Evolutionary conservation across 164 flowering plant species (phyloP), one percentile per base, ranked within the genome.

Genomic region (Aristolochia californica): DNA sequence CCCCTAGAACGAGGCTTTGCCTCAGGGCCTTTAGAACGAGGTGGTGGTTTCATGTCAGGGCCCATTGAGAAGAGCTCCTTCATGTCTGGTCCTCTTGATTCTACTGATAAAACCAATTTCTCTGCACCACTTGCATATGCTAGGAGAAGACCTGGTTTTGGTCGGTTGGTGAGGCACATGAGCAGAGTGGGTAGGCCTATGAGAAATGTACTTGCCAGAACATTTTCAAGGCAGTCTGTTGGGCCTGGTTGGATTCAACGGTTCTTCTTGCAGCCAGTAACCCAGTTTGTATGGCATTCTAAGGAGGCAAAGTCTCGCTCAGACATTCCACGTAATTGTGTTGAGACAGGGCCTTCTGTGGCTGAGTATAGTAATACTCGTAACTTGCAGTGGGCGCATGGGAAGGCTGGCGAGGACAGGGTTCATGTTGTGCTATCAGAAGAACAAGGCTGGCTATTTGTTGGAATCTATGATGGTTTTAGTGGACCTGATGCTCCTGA

Each of bases 51-150:
- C 54, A 74, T 77, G 80, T 82, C 87, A 8, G 75, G 87, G 56
- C 87, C 87, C 13, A 72, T 79, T 16, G 81, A 82, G 59, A 74
- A 67, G 68, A 81, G 82, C 16, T 70, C 27, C 16, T 60, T 72
- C 56, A 71, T 83, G 79, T 82, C 87, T 0, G 87, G 87, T 30
- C 87, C 87, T 55, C 65, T 78, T 23, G 84, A 76, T 55, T 62
- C 63, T 45, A 61, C 72, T 15, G 87, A 75, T 22, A 74, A 72
- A 59, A 54, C 77, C 49, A 76, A 74, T 68, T 82, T 82, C 72
- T 82, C 87, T 14, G 87, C 87, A 20, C 87, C 87, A 12, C 80
- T 82, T 26, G 69, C 75, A 13, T 73, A 64, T 25, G 61, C 70
- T 57, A 77, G 71, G 26, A 59, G 72, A 62, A 79, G 73, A 61